Evolutionary conservation across 257 asterid genomes (phyloP), one percentile per base, ranked within the genome.

Genomic region (Verbena officinalis): DNA sequence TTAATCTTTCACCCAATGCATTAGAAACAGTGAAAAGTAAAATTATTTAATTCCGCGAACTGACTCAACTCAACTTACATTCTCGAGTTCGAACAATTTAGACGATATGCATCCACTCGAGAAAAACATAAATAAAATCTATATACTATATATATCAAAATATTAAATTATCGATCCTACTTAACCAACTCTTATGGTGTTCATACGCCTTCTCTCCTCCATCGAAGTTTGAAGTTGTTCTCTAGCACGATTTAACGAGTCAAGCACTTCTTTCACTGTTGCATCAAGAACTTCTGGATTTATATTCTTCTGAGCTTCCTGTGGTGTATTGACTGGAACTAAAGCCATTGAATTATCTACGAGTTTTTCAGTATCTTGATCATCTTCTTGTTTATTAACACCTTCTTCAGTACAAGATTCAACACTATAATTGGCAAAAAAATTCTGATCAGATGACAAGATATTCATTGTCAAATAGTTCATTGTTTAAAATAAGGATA

Each of bases 141-240:
- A 51, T 36, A 36, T 1, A 36, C 10, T 4, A 9, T 36, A 5
- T 7, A 36, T 27, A 27, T 5, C 33, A 27, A 27, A 27, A 27
- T 27, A 27, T 22, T 50, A 22, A 49, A 46, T 27, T 27, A 23
- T 31, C n/a, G 15, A 44, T n/a, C 45, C 11, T 59, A 9, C 20
- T 27, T 75, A 77, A 48, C 78, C 84, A 69, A 80, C 87, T 70
- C 36, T 75, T 74, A 81, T 73, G 63, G 65, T 57, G 62, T 27
- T 65, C 55, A 64, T 64, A 22, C 57, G 72, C 42, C 72, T 65
- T 65, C 78, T 77, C 75, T 81, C 80, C 69, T 81, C 80, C 69
- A 83, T 85, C 24, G 84, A 84, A 33, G 63, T 75, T 44, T 73
- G 95, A 55, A 83, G 78, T 66, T 78, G 81, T 65, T 85, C 87